Percentiles rank a stretch among this genome's conserved stretches.
phyloP scores from a whole-genome alignment of 2,329 filamentous ascomycete genomes.

The Cyphellophora europaea region DNA sequence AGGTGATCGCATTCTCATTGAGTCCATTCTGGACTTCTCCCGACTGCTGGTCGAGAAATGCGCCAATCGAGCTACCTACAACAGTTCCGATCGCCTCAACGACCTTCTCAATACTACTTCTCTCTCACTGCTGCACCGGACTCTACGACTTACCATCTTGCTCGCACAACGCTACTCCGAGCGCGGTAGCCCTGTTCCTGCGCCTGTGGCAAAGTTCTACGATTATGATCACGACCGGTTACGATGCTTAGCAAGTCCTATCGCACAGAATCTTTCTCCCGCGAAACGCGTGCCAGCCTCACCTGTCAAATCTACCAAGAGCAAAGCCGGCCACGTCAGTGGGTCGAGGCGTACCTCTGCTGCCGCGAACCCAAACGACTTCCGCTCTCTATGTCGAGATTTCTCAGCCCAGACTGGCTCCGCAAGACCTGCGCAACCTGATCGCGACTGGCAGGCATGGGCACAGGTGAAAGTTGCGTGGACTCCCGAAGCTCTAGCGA shows the following conservation, averaged over 20 bases:
- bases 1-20: constrained; percentile 71
- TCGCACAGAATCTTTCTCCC: constrained; percentile 58
- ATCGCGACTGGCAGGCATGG: constrained; percentile 61
- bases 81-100: constrained; percentile 82
- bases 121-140: constrained; percentile 64
- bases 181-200: constrained; percentile 65
- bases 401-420: constrained; percentile 26
- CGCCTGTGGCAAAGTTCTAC: constrained; percentile 75
- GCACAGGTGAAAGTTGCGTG: constrained; percentile 72
- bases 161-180: constrained; percentile 71
- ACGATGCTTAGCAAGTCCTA: constrained; percentile 72
- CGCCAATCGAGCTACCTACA: constrained; percentile 92
- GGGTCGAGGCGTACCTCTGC: constrained; percentile 19
- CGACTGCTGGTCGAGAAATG: constrained; percentile 85
- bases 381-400: constrained; percentile 63
- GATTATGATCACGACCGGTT: constrained; percentile 66
- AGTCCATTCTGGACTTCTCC: constrained; percentile 75
- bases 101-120: constrained; percentile 83
- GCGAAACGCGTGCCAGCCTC: constrained; percentile 41
- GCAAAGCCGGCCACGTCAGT: constrained; percentile 47
- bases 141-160: constrained; percentile 72
- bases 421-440: constrained; percentile 22
- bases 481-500: constrained; percentile 43
- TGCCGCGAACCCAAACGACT: constrained; percentile 69
- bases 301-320: constrained; percentile 55